Conservation (phyloP, 1,284 basidiomycete species). For the Ganoderma lucidum region DNA sequence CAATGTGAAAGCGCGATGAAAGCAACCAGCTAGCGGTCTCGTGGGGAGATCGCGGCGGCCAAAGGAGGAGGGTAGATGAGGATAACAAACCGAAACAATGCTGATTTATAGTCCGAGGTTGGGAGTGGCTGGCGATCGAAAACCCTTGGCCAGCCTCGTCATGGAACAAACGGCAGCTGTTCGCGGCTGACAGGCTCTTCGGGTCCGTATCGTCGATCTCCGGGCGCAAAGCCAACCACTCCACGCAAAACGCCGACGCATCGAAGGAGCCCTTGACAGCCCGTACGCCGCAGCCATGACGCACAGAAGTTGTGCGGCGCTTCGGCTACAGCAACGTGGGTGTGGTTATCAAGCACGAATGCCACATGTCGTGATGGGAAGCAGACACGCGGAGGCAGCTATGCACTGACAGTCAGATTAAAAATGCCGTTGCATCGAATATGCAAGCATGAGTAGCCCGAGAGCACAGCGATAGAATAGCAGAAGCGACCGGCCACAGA, state of each 20-base stretch:
- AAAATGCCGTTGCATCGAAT: background rate
- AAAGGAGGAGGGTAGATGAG: constrained; percentile 20
- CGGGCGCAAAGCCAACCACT: background rate
- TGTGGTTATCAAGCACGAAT: background rate
- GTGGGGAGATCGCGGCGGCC: constrained; percentile 32
- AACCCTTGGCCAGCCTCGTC: background rate
- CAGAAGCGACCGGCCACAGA: background rate
- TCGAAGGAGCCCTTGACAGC: background rate
- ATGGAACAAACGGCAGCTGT: background rate
- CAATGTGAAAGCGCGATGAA: constrained; percentile 31
- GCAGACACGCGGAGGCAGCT: background rate
- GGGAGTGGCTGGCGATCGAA: constrained; percentile 11
- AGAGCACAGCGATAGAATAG: constrained; percentile 1
- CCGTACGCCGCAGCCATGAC: background rate
- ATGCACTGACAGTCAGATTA: no score
- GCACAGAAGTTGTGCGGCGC: background rate
- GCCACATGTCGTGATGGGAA: background rate
- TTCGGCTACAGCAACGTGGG: background rate
- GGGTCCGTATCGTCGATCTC: constrained; percentile 8
- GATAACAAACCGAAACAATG: no score
- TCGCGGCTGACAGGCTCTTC: constrained; percentile 7
- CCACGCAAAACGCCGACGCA: no score
- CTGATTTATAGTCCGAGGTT: constrained; percentile 5
- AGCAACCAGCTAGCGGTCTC: constrained; percentile 24
- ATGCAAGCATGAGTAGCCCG: background rate